These are phyloP conservation scores for Xylaria longipes DNA, from an alignment of 495 filamentous ascomycete genomes.

Conservation along the genomic window DNA sequence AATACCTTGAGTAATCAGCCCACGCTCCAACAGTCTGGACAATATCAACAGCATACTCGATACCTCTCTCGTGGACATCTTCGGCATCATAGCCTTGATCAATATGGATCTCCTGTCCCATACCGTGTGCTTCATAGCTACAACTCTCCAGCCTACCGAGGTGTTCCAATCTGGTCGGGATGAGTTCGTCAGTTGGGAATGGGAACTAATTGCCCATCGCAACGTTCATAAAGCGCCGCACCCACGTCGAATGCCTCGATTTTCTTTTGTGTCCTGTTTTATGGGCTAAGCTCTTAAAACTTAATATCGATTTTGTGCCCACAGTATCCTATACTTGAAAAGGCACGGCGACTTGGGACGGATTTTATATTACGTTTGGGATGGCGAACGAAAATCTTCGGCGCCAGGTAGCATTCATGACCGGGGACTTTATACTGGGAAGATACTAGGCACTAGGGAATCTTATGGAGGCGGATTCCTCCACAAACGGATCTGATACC, in stretches of 20 bases:
- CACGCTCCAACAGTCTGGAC: constrained; percentile 39
- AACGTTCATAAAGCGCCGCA: not conserved
- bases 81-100: constrained; percentile 47
- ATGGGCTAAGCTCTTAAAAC: not conserved
- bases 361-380: not conserved
- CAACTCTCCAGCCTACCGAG: constrained; percentile 55
- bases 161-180: constrained; percentile 51
- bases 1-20: constrained; percentile 43
- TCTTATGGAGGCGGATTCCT: not conserved
- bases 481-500: constrained; percentile 17
- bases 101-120: constrained; percentile 40
- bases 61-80: constrained; percentile 44
- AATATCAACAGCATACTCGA: constrained; percentile 39
- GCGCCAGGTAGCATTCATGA: not conserved
- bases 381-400: not conserved
- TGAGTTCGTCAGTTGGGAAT: constrained; percentile 29
- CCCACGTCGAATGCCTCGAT: not conserved
- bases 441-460: not conserved
- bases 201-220: not conserved
- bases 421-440: not conserved
- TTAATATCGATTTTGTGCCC: not conserved
- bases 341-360: not conserved
- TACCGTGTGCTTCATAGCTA: constrained; percentile 57
- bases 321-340: not conserved
- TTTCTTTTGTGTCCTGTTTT: constrained; percentile 17